Evolutionary conservation across 179 eudicot species (phyloP).

Genomic region (Camellia oleifera): DNA sequence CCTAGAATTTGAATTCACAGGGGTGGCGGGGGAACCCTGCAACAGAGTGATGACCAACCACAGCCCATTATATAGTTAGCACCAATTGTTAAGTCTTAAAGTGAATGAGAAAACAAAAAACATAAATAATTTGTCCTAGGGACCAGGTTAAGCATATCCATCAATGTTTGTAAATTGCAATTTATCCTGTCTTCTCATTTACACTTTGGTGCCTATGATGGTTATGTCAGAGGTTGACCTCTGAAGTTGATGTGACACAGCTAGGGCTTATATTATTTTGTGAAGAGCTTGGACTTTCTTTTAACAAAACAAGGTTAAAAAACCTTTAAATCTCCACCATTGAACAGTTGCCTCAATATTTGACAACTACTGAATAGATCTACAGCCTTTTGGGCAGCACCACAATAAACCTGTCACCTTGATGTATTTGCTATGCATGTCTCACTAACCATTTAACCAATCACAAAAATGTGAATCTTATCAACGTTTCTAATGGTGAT

Average conservation of each 20-base stretch:
- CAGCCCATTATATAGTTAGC: conserved; percentile 18
- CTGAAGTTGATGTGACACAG: not conserved
- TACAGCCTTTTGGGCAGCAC: not conserved
- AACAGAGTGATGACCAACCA: conserved; percentile 33
- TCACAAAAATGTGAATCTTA: too few species aligned
- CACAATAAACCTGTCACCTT: not conserved
- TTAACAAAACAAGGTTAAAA: not conserved
- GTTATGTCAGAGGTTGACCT: not conserved
- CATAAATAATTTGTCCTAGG: not conserved
- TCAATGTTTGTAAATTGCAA: not conserved
- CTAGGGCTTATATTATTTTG: not conserved
- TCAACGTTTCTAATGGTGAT: not conserved
- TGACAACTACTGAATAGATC: not conserved
- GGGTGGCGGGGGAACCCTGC: conserved; percentile 67
- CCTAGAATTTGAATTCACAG: conserved; percentile 51
- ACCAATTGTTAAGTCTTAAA: conserved; percentile 4
- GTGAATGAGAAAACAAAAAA: conserved; percentile 15
- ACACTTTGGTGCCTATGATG: not conserved
- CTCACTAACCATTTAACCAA: not conserved
- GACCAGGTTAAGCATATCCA: not conserved
- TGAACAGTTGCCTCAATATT: not conserved
- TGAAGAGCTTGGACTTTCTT: not conserved
- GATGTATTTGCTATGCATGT: too few species aligned
- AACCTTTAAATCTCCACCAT: not conserved
- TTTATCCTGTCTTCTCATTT: not conserved